Evolutionary conservation across 495 filamentous ascomycete genomes (phyloP).

Genomic region (Choiromyces venosus): DNA sequence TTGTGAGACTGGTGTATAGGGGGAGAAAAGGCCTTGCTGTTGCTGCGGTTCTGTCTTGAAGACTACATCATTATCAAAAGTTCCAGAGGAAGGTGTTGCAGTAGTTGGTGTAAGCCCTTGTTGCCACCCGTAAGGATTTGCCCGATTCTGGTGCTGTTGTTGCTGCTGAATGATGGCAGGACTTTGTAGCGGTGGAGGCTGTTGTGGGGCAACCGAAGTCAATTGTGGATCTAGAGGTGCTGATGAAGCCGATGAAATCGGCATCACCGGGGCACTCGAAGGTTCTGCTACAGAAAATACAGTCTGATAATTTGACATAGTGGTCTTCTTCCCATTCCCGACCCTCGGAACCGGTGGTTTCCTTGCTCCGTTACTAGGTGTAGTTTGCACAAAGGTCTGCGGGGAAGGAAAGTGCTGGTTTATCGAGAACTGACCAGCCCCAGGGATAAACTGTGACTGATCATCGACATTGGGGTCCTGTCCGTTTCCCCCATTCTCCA

Average conservation of each 20-base stretch:
- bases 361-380: slow-evolving; percentile 44
- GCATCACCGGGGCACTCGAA: slow-evolving; percentile 29
- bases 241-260: slow-evolving; percentile 2
- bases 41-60: slow-evolving; percentile 34
- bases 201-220: slow-evolving; percentile 20
- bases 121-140: slow-evolving; percentile 32
- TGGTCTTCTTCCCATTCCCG: slow-evolving; percentile 39
- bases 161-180: slow-evolving; percentile 32
- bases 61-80: slow-evolving; percentile 31
- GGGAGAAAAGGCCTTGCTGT: slow-evolving; percentile 22
- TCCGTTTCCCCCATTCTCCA: slow-evolving; percentile 38
- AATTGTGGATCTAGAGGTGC: slow-evolving; percentile 31
- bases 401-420: slow-evolving; percentile 45
- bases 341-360: slow-evolving; percentile 39
- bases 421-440: slow-evolving; percentile 47
- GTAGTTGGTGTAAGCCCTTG: slow-evolving; percentile 37
- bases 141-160: slow-evolving; percentile 19
- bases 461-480: slow-evolving; percentile 44
- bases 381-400: slow-evolving; percentile 47
- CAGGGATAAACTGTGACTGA: slow-evolving; percentile 45
- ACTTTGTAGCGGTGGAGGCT: slow-evolving; percentile 29
- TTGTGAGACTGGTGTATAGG: slow-evolving; percentile 31
- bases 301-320: slow-evolving; percentile 40
- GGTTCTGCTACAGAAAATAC: slow-evolving; percentile 42
- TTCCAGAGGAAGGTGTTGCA: slow-evolving; percentile 26